A percentile compares a stretch with the other conserved stretches of the same genome.
These are phyloP conservation scores for Hypoxylon crocopeplum DNA, from an alignment of 495 filamentous ascomycete genomes.

Conservation along the genomic window DNA sequence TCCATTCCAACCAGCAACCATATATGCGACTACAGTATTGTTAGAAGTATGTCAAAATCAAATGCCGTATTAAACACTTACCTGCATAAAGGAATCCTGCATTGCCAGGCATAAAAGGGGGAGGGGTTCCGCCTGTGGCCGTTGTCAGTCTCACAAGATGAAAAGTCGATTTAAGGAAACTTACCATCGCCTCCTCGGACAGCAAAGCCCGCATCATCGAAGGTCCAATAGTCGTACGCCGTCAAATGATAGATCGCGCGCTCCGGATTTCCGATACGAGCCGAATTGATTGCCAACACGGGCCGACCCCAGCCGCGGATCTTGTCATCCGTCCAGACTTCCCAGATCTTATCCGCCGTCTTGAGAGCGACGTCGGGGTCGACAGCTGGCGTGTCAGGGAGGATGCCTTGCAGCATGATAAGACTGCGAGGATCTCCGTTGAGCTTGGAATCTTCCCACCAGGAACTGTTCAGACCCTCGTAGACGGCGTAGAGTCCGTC, in stretches of 20 bases:
- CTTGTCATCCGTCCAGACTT: constrained; percentile 49
- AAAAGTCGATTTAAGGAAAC: background rate
- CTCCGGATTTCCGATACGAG: constrained; percentile 42
- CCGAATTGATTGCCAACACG: constrained; percentile 48
- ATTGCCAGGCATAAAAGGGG: constrained; percentile 37
- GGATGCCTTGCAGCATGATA: constrained; percentile 46
- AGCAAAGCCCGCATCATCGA: constrained; percentile 52
- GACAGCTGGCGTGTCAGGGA: constrained; percentile 46
- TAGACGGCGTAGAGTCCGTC: constrained; percentile 48
- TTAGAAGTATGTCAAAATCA: background rate
- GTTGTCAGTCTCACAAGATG: background rate
- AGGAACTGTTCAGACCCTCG: constrained; percentile 49
- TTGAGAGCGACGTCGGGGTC: constrained; percentile 41
- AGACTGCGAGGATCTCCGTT: constrained; percentile 49
- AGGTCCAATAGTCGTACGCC: constrained; percentile 44
- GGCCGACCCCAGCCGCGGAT: constrained; percentile 53
- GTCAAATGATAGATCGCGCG: constrained; percentile 46
- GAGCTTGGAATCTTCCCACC: constrained; percentile 42
- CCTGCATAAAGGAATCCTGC: constrained; percentile 39
- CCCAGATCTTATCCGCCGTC: constrained; percentile 44
- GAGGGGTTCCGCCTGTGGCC: constrained; percentile 32
- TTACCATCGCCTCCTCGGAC: constrained; percentile 43
- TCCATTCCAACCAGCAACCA: constrained; percentile 34
- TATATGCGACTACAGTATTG: constrained; percentile 26
- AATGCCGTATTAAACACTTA: constrained; percentile 4